These are phyloP conservation scores for Debaryomyces robertsiae DNA, from an alignment of 1,139 yeast genomes.

Conservation along the genomic window DNA sequence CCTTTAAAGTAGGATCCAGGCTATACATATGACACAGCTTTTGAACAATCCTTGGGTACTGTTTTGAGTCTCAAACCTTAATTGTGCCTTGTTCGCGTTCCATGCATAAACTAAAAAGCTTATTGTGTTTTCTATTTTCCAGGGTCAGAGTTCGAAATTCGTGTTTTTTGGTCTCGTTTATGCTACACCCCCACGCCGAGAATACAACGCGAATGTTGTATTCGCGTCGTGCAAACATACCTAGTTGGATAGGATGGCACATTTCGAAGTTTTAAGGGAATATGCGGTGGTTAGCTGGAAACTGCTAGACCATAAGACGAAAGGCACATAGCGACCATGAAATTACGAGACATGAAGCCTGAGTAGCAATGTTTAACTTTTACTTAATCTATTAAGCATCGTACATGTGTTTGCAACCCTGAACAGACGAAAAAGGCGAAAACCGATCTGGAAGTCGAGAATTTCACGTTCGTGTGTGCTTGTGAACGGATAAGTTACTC, in stretches of 20 bases:
- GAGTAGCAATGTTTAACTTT: neutral
- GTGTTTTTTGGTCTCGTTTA: too few species aligned
- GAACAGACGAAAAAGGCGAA: neutral
- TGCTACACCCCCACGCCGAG: too few species aligned
- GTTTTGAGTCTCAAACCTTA: neutral
- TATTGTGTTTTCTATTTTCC: too few species aligned
- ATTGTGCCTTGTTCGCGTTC: slow-evolving; percentile 4
- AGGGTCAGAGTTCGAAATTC: too few species aligned
- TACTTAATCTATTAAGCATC: neutral
- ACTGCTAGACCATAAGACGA: too few species aligned
- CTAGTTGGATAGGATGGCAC: too few species aligned
- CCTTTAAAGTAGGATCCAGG: slow-evolving; percentile 2
- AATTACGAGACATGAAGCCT: too few species aligned
- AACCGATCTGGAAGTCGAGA: neutral
- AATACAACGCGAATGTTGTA: too few species aligned
- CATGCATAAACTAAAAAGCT: neutral
- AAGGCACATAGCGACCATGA: too few species aligned
- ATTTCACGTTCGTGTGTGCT: neutral
- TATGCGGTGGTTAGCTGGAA: too few species aligned
- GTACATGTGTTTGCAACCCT: neutral
- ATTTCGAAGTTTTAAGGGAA: too few species aligned
- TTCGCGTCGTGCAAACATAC: too few species aligned
- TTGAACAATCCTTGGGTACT: neutral
- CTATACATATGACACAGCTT: slow-evolving; percentile 1
- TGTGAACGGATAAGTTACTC: neutral